Base-by-base conservation (phyloP, 805 yeast genomes). In the Sungouiozyma ichnusensis region DNA sequence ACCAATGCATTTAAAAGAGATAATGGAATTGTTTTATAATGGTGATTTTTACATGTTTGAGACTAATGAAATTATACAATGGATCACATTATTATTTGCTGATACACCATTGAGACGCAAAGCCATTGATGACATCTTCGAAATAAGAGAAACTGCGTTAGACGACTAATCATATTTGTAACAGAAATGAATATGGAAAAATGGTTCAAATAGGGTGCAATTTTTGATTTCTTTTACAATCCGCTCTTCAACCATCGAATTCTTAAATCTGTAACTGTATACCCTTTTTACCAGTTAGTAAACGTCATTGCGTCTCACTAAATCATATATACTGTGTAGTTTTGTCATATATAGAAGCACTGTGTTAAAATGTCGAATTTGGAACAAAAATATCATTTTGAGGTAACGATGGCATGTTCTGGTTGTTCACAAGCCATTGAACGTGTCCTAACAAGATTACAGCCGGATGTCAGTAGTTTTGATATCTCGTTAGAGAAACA, bases 401-500 rank as follows among this genome's bases (percentile, higher is more conserved):
- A 86, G 47, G 96, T 88, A 44, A 69, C 79, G 36, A 87, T 87
- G 96, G 55, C 84, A 42, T 88, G 96, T 58, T 73, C 82, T 57
- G 83, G 95, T 15, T 90, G 98, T 64, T 82, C 94, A 17, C 76
- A 73, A 44, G 96, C 97, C 5, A 84, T 90, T 38, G 76, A 78
- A 62, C 76, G 84, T 54, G 97, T 79, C 1, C 72, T 87, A 43
- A 71, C 68, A 35, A 77, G 72, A 50, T 68, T 83, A 36, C 79
- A 77, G 36, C 96, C 95, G 3, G 61, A 61, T 16, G 92, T 90
- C 38, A 71, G 79, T 38, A 68, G 75, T 35, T 69, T 80, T 17
- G 81, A 82, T 44, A 79, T 88, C 44, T 81, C 94, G 2, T 71
- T 92, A 38, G 88, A 82, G 40, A 65, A 76, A 20, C 97, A 90